These are phyloP conservation scores for Aureobasidium uvarum DNA, from an alignment of 2,329 filamentous ascomycete genomes.

Conservation along the genomic window DNA sequence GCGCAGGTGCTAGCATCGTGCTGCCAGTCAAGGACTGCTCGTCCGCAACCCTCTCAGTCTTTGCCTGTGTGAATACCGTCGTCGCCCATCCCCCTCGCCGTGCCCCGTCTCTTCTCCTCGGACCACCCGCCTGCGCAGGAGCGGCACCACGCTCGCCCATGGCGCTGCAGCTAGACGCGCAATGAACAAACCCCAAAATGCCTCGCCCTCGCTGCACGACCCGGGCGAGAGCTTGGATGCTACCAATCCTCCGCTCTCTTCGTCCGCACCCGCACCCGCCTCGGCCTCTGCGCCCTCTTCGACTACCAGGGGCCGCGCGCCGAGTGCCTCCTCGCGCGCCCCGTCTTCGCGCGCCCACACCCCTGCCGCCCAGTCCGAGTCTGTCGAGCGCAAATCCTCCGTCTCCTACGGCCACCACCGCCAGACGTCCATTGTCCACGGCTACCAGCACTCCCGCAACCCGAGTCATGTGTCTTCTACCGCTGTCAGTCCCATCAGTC, in stretches of 20 bases:
- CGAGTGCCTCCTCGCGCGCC: conserved; percentile 45
- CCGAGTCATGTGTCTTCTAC: conserved; percentile 78
- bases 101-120: background rate
- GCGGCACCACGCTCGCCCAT: conserved; percentile 22
- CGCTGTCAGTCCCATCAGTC: conserved; percentile 77
- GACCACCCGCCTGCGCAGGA: conserved; percentile 17
- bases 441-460: conserved; percentile 87
- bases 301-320: conserved; percentile 47
- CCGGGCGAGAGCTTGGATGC: conserved; percentile 18
- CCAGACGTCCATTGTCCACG: conserved; percentile 96
- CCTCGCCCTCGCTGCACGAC: conserved; percentile 21
- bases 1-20: background rate
- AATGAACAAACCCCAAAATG: conserved; percentile 23
- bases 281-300: conserved; percentile 34
- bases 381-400: conserved; percentile 52
- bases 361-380: conserved; percentile 43
- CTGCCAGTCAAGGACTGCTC: background rate
- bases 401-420: conserved; percentile 81
- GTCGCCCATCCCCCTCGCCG: background rate
- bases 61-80: background rate
- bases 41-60: background rate
- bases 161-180: conserved; percentile 24
- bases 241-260: background rate
- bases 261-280: background rate
- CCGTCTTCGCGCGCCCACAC: conserved; percentile 48